A percentile compares a stretch with the other conserved stretches of the same genome.
Evolutionary conservation across 2,329 filamentous ascomycete genomes (phyloP).

Genomic region (Claviceps sp.): DNA sequence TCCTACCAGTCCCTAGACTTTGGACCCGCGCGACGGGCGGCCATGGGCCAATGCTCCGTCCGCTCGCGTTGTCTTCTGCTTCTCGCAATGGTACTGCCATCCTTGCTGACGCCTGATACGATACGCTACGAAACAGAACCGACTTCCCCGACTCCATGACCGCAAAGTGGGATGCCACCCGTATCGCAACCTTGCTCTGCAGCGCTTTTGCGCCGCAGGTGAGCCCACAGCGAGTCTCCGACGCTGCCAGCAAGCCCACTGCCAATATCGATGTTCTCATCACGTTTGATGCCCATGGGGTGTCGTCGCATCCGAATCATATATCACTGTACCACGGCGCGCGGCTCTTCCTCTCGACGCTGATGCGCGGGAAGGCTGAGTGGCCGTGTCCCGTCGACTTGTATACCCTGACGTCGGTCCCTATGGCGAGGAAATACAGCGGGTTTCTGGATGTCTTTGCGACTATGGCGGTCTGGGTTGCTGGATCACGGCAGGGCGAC

Average conservation of each 20-base stretch:
- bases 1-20: no score
- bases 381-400: constrained; percentile 65
- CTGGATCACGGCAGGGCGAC: constrained; percentile 24
- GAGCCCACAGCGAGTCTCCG: constrained; percentile 17
- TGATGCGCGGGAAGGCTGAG: constrained; percentile 50
- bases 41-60: no score
- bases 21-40: no score
- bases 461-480: constrained; percentile 47
- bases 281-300: constrained; percentile 74
- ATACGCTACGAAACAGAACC: neutral
- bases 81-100: no score
- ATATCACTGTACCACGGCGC: constrained; percentile 78
- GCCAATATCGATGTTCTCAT: constrained; percentile 66
- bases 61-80: no score
- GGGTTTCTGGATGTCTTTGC: constrained; percentile 62
- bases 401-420: constrained; percentile 69
- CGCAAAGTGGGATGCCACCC: constrained; percentile 55
- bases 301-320: constrained; percentile 89
- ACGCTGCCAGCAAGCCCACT: constrained; percentile 23
- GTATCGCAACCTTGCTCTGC: constrained; percentile 57
- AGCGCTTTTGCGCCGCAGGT: constrained; percentile 60
- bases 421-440: constrained; percentile 66
- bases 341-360: constrained; percentile 51
- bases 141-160: constrained; percentile 88
- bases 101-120: no score